Evolutionary conservation across 139 green algal species (phyloP), one percentile per base, ranked within the genome.

Genomic region (Chlorella sorokiniana): DNA sequence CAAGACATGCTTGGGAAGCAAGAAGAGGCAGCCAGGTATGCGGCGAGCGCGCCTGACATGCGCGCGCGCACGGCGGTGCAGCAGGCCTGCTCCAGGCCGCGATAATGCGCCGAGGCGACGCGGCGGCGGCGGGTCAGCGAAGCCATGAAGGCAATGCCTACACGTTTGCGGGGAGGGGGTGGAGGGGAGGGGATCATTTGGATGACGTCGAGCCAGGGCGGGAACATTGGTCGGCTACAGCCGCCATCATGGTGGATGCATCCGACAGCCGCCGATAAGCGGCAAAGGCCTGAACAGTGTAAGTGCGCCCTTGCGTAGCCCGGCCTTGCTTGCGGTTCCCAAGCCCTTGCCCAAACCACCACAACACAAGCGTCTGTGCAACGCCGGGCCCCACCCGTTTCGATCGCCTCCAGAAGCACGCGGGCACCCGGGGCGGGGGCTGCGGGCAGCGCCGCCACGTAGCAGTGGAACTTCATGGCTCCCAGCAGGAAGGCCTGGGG

Each of bases 401-500:
- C 37, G 10, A 79, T 69, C 0, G 77, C 77, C 1, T 75, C 45
- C 10, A 67, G 65, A 29, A 83, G 78, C 65, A 83, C 8, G 3
- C 44, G 29, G 27, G 48, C 71, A 23, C 38, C 83, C 76, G 33
- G 76, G 40, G 78, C 86, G 54, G 59, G 38, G 1, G n/a, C 29
- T n/a, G 74, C 42, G 61, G 76, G 83, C 79, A 93, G 76, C 38
- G 80, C 81, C 52, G 37, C 22, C 37, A 92, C 40, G 84, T 94
- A 94, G 78, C 88, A 94, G 90, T 96, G 93, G 54, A 94, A 77
- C 90, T 96, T 96, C 88, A 96, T 95, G 37, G 93, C 92, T 9
- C 86, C 86, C 69, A 98, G 86, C 70, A 96, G 81, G 77, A 94
- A 94, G 7, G 88, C 78, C 92, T 97, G 91, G 37, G 40, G n/a